Evolutionary conservation across 257 asterid species (phyloP), one percentile per base, ranked within the genome.

Genomic region (Agastache rugosa): DNA sequence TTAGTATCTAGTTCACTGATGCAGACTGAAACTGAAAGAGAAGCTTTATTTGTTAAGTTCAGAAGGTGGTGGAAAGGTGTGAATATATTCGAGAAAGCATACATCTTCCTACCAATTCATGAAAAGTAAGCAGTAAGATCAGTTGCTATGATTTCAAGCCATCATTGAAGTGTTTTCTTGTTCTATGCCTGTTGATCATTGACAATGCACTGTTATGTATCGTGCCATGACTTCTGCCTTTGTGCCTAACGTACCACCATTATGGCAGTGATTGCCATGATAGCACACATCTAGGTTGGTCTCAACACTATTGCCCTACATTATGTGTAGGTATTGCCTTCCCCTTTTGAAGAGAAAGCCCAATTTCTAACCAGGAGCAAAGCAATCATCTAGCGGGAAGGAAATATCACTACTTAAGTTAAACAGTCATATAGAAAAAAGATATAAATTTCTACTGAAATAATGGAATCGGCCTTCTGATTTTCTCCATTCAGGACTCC

Each of bases 61-160:
- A 86, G 99, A 79, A 85, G 99, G 82, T 95, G 99, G 99, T 95
- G 99, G 99, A 95, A 89, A 84, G 96, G 93, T 29, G 91, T 95
- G 74, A 88, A 88, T 77, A 67, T 95, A 88, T 95, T 90, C 85
- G 94, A 92, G 88, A 91, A 92, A 76, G 86, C 96, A n/a, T 95
- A 89, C 75, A 87, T 95, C 80, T 83, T 95, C 79, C 79, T 95
- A 54, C 99, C 99, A 58, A 89, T 95, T 75, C 87, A 92, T 82
- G 96, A 95, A 79, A 78, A 74, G 99, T 92, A 87, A 88, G 96
- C 88, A 55, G 34, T 61, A 62, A 44, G 51, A 58, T 63, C 53
- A 56, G 67, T 54, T 61, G 37, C 71, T 34, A 71, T 72, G 35
- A 51, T 77, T 51, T 66, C 34, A 50, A 39, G 51, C 53, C 61